Evolutionary conservation across 495 filamentous ascomycete genomes (phyloP).

Genomic region (Elaphomyces granulatus): DNA sequence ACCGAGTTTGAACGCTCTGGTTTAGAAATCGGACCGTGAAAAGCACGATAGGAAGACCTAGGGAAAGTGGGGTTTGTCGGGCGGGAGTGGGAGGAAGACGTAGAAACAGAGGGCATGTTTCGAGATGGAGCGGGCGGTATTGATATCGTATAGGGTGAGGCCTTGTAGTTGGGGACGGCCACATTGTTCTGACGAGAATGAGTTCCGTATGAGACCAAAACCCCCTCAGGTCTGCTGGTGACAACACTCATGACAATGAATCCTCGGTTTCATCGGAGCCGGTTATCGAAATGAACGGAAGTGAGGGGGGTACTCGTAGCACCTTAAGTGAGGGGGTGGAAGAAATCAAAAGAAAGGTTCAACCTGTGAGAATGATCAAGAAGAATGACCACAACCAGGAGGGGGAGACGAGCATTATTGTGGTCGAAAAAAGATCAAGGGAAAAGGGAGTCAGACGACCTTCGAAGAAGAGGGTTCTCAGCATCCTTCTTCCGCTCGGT

Average conservation of each 20-base stretch:
- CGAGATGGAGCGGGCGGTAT: constrained; percentile 22
- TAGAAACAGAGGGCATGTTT: constrained; percentile 15
- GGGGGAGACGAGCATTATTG: no score
- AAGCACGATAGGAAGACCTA: constrained; percentile 5
- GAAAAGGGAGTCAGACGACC: no score
- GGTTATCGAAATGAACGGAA: not conserved
- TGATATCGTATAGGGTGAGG: constrained; percentile 16
- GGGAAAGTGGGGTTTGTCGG: constrained; percentile 1
- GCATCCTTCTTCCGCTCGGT: not conserved
- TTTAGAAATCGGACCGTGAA: constrained; percentile 18
- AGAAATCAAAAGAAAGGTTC: no score
- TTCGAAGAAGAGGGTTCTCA: not conserved
- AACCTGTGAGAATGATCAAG: no score
- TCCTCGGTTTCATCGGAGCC: not conserved
- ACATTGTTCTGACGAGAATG: constrained; percentile 11
- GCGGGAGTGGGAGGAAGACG: constrained; percentile 4
- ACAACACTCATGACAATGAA: constrained; percentile 28
- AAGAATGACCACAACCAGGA: no score
- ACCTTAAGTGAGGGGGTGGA: no score
- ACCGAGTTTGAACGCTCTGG: constrained; percentile 20
- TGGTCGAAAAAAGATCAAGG: no score
- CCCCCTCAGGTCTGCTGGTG: constrained; percentile 28
- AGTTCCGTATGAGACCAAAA: constrained; percentile 20
- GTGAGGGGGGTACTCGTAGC: no score
- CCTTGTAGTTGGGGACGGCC: constrained; percentile 11